A percentile compares a stretch with the other conserved stretches of the same genome.
Conservation (phyloP, 2,329 filamentous ascomycete species). For the Aspergillus floridensis region DNA sequence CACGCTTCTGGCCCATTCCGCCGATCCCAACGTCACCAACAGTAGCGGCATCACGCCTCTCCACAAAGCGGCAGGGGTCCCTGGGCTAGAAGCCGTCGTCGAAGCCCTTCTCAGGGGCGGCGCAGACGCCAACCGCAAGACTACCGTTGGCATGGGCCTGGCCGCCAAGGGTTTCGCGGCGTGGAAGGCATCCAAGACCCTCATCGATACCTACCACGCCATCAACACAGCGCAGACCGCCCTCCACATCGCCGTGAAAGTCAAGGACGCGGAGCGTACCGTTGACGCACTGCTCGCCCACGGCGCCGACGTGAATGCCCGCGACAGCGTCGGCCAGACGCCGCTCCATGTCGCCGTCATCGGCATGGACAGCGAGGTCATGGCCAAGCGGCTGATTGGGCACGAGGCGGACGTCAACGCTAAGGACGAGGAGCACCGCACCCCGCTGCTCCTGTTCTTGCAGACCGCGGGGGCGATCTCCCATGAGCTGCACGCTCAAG, state of each 20-base stretch:
- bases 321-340: neutral
- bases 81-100: neutral
- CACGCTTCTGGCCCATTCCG: neutral
- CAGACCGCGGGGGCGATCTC: neutral
- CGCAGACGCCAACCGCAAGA: neutral
- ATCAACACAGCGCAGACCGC: neutral
- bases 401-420: neutral
- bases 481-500: neutral
- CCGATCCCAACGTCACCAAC: neutral
- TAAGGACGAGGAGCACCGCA: neutral
- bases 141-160: neutral
- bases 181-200: neutral
- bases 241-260: neutral
- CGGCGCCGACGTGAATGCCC: neutral
- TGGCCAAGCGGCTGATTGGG: neutral
- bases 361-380: neutral
- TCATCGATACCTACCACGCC: neutral
- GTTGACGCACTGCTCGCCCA: neutral
- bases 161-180: neutral
- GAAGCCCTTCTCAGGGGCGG: neutral
- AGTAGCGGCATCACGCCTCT: neutral
- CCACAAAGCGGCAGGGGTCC: neutral
- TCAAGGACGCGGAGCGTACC: neutral
- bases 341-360: neutral
- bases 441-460: neutral